Evolutionary conservation across 306 rosid species (phyloP).

Genomic region (Inga laurina): DNA sequence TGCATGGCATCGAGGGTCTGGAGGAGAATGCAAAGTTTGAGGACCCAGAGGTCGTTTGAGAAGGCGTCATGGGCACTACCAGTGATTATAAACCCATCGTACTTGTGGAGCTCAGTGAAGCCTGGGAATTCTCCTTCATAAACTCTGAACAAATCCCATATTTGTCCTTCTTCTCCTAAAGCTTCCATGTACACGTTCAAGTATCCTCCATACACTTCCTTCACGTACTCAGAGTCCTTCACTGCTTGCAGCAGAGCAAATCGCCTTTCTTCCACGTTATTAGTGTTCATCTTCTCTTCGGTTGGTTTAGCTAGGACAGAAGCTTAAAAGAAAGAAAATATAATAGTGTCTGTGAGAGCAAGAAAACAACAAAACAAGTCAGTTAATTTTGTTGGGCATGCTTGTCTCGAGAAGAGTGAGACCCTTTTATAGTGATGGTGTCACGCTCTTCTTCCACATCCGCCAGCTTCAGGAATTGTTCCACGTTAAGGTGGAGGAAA

Average conservation of each 20-base stretch:
- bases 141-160: slow-evolving; percentile 64
- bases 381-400: neutral
- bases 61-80: slow-evolving; percentile 69
- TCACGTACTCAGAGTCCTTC: slow-evolving; percentile 60
- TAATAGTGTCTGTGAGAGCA: neutral
- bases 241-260: slow-evolving; percentile 60
- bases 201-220: slow-evolving; percentile 63
- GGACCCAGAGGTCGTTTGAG: slow-evolving; percentile 61
- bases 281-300: slow-evolving; percentile 3
- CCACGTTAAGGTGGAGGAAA: neutral
- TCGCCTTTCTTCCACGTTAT: slow-evolving; percentile 26
- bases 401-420: neutral
- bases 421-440: neutral
- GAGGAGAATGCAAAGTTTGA: slow-evolving; percentile 60
- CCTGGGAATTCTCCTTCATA: slow-evolving; percentile 66
- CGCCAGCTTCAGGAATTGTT: slow-evolving; percentile 19
- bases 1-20: slow-evolving; percentile 59
- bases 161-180: slow-evolving; percentile 68
- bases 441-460: slow-evolving; percentile 4
- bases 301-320: neutral
- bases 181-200: slow-evolving; percentile 53
- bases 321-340: neutral
- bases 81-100: slow-evolving; percentile 61
- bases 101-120: slow-evolving; percentile 40
- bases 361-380: neutral